Percentiles rank a stretch among this genome's conserved stretches.
Evolutionary conservation across 345 rosid genomes (phyloP).

Genomic region (Theobroma cacao): DNA sequence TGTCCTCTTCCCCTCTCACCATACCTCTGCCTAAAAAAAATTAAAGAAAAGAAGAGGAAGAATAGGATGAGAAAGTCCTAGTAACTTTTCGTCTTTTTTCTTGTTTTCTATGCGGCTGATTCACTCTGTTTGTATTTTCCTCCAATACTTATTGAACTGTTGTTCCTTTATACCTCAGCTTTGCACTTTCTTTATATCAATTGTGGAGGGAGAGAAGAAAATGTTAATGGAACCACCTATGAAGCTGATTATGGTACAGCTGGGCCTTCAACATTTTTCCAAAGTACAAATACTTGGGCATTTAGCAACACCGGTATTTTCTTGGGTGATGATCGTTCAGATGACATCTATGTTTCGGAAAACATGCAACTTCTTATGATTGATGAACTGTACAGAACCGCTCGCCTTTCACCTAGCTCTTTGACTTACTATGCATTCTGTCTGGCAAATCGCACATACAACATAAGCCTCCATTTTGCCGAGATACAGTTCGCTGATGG

Average conservation of each 20-base stretch:
- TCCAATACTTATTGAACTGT: background rate
- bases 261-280: conserved; percentile 21
- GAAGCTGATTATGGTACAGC: conserved; percentile 17
- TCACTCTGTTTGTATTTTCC: background rate
- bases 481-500: conserved; percentile 53
- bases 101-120: background rate
- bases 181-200: conserved; percentile 30
- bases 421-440: conserved; percentile 55
- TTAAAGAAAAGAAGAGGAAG: background rate
- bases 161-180: conserved; percentile 16
- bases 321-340: background rate
- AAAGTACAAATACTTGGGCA: conserved; percentile 26
- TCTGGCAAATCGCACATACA: conserved; percentile 35
- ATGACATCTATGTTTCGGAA: conserved; percentile 4
- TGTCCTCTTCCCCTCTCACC: no score
- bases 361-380: conserved; percentile 3
- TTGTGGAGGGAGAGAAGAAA: conserved; percentile 35
- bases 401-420: conserved; percentile 42
- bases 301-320: conserved; percentile 50
- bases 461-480: conserved; percentile 74
- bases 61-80: background rate
- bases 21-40: no score
- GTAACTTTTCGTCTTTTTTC: background rate
- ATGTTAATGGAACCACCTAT: conserved; percentile 3
- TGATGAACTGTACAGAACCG: conserved; percentile 26